Base-by-base conservation (phyloP, 768 basidiomycete genomes). In the Russula lepida region DNA sequence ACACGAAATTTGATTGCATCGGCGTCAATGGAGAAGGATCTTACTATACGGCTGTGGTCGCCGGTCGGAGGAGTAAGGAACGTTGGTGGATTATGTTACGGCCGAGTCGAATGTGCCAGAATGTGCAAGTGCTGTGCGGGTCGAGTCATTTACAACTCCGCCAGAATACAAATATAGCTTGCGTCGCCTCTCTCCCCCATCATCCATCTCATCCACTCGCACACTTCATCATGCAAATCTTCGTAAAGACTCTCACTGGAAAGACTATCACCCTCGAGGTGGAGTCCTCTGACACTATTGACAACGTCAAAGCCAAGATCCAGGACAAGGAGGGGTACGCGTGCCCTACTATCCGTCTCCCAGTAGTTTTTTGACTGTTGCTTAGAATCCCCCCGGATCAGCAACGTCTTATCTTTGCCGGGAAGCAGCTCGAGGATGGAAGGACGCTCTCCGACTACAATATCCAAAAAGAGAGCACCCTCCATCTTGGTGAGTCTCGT, bases 11-110 rank as follows among this genome's bases (percentile, higher is more conserved):
- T 88, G 57, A 86, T 98, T 64, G 94, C 92, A 7, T 91, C 92
- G 4, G 91, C 89, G n/a, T 82, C 86, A 11, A 85, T 91, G 81
- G 92, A 94, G 67, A 92, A 92, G 66, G 94, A 95, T 67, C 73
- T 89, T 62, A 85, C 84, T 5, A 89, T 98, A 68, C 80, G 86
- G 56, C 67, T 98, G 17, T 84, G 88, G 68, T 71, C 73, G 51
- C 50, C 37, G n/a, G 51, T 71, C 73, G 51, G 54, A 43, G n/a
- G 51, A 64, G 54, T 57, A 56, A 25, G 12, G 49, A n/a, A 30
- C 25, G 27, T 32, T 32, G 19, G 32, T 44, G 44, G 44, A 23
- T 25, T 25, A 25, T 46, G 23, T 46, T 23, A 46, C 9, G 12
- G 21, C 21, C 23, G 44, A 23, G 23, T 1, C 8, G 53, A 43